These are phyloP conservation scores for Salinomyces thailandicus DNA, from an alignment of 2,329 filamentous ascomycete genomes.

Conservation along the genomic window DNA sequence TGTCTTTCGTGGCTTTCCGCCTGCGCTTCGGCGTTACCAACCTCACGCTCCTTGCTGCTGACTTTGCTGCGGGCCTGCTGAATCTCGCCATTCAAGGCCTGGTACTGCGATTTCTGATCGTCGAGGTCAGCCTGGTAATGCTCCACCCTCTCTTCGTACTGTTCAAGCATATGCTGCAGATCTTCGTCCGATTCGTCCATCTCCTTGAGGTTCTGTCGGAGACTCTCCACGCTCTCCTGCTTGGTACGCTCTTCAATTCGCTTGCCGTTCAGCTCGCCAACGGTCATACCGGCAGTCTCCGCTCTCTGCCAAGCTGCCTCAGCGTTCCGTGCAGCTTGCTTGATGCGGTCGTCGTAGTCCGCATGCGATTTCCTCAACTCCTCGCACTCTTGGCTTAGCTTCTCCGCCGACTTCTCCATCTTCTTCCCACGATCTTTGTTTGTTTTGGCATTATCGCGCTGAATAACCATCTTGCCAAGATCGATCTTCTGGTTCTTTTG, in stretches of 20 bases:
- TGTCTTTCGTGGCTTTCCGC: constrained; percentile 80
- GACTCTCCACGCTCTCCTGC: constrained; percentile 57
- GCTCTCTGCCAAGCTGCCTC: constrained; percentile 61
- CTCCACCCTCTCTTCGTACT: constrained; percentile 65
- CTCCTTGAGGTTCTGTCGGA: constrained; percentile 63
- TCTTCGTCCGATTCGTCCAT: constrained; percentile 68
- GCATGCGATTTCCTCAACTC: constrained; percentile 48
- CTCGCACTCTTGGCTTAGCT: constrained; percentile 58
- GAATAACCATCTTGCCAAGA: constrained; percentile 59
- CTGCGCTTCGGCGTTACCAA: constrained; percentile 73
- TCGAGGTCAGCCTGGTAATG: constrained; percentile 53
- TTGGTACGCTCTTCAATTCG: constrained; percentile 62
- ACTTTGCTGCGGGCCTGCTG: constrained; percentile 34
- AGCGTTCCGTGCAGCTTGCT: constrained; percentile 40
- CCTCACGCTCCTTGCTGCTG: constrained; percentile 46
- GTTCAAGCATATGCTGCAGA: constrained; percentile 58
- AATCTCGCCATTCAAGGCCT: constrained; percentile 47
- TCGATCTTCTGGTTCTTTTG: constrained; percentile 73
- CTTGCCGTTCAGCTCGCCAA: constrained; percentile 67
- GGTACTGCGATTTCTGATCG: constrained; percentile 53
- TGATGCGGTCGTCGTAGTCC: constrained; percentile 49
- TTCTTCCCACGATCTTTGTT: constrained; percentile 78
- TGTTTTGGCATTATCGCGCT: constrained; percentile 65
- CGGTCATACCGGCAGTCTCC: constrained; percentile 61
- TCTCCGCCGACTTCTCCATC: constrained; percentile 32